Evolutionary conservation across 345 rosid species (phyloP).

Genomic region (Eucalyptus leucophloia): DNA sequence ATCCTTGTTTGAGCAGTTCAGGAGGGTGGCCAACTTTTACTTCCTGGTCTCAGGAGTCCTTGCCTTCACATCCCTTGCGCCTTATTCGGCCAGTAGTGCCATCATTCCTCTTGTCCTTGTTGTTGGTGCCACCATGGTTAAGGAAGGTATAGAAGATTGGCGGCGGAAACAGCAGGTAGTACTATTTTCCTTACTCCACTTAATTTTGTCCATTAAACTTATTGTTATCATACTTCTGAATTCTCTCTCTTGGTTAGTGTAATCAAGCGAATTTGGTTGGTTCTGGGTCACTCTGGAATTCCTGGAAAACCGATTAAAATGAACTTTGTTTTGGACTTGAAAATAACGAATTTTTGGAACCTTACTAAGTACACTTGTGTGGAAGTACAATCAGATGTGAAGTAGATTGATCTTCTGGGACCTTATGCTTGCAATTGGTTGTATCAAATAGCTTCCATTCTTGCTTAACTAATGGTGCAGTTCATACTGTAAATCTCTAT

Average conservation of each 20-base stretch:
- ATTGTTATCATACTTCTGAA: not conserved
- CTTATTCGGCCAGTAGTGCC: slow-evolving; percentile 62
- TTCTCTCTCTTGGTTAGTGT: not conserved
- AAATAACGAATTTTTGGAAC: not conserved
- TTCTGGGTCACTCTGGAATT: not conserved
- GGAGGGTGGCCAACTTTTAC: slow-evolving; percentile 90
- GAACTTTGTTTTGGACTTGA: not conserved
- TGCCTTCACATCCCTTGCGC: slow-evolving; percentile 67
- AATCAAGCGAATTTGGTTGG: not conserved
- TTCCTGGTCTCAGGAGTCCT: slow-evolving; percentile 65
- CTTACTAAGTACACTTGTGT: not conserved
- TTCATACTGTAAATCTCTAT: not conserved
- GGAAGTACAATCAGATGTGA: not conserved
- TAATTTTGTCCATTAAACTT: not conserved
- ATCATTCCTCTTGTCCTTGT: slow-evolving; percentile 67
- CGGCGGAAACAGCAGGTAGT: slow-evolving; percentile 69
- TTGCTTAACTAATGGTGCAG: not conserved
- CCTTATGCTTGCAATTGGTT: not conserved
- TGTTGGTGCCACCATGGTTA: slow-evolving; percentile 74
- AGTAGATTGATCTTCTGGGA: not conserved
- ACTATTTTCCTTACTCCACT: not conserved
- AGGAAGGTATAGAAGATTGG: slow-evolving; percentile 88
- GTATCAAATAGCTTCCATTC: not conserved
- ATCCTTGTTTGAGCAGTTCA: slow-evolving; percentile 92
- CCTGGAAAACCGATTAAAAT: not conserved